Evolutionary conservation across 352 stramenopile genomes (phyloP).

Genomic region (Pilasporangium apinafurcum): DNA sequence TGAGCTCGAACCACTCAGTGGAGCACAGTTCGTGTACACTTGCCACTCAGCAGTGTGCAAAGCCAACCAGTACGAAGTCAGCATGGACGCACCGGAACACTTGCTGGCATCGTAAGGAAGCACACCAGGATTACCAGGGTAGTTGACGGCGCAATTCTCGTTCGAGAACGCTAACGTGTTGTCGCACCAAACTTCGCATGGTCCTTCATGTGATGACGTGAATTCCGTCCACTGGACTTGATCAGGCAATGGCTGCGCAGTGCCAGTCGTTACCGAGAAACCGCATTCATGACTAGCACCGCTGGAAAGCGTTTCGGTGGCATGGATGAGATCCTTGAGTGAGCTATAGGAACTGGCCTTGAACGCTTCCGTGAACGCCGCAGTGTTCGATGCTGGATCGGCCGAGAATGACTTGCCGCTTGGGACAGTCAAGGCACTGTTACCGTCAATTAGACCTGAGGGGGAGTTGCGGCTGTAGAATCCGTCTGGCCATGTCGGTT

Average conservation of each 20-base stretch:
- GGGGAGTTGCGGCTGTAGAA: too few species aligned
- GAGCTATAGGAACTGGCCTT: slow-evolving; percentile 24
- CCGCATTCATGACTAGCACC: slow-evolving; percentile 30
- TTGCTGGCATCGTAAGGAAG: slow-evolving; percentile 35
- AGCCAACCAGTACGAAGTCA: slow-evolving; percentile 29
- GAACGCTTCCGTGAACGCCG: slow-evolving; percentile 5
- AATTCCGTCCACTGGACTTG: slow-evolving; percentile 5
- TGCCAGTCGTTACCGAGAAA: slow-evolving; percentile 12
- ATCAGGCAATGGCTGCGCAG: slow-evolving; percentile 5
- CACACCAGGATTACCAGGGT: slow-evolving; percentile 12
- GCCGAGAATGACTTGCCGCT: slow-evolving; percentile 2
- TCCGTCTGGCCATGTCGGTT: slow-evolving; percentile 4
- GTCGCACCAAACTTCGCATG: slow-evolving; percentile 15
- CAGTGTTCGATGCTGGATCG: slow-evolving; percentile 1
- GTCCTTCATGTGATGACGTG: slow-evolving; percentile 8
- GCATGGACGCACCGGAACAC: slow-evolving; percentile 24
- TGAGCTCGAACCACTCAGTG: background rate
- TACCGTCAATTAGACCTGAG: slow-evolving; percentile 2
- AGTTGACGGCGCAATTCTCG: slow-evolving; percentile 10
- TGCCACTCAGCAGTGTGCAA: slow-evolving; percentile 37
- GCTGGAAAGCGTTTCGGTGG: slow-evolving; percentile 17
- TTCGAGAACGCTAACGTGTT: slow-evolving; percentile 7
- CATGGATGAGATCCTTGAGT: slow-evolving; percentile 32
- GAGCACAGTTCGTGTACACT: slow-evolving; percentile 22
- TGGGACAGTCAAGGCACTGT: background rate